phyloP scores from a whole-genome alignment of 2,329 filamentous ascomycete species.

The Metarhizium humberi region DNA sequence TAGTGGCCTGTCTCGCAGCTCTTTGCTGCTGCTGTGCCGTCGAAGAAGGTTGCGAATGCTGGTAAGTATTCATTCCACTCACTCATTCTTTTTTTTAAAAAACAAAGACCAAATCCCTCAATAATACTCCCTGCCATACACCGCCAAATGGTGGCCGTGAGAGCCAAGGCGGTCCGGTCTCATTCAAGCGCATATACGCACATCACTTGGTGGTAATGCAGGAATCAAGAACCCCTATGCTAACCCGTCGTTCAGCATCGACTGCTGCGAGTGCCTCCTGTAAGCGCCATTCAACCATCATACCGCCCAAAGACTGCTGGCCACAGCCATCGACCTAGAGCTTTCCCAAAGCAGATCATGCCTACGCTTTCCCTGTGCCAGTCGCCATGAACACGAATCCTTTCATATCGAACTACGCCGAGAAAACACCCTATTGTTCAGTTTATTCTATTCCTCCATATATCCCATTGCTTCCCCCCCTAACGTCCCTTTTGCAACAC shows the following conservation, averaged over 20 bases:
- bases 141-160: neutral
- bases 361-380: neutral
- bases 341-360: neutral
- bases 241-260: conserved; percentile 18
- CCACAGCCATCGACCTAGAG: neutral
- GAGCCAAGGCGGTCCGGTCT: neutral
- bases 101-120: neutral
- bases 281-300: conserved; percentile 12
- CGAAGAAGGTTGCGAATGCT: conserved; percentile 42
- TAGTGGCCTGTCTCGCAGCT: conserved; percentile 36
- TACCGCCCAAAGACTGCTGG: neutral
- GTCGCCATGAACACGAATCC: neutral
- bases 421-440: neutral
- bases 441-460: neutral
- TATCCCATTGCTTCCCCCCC: neutral
- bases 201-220: neutral
- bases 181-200: neutral
- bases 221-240: neutral
- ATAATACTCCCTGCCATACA: neutral
- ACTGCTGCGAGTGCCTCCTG: conserved; percentile 32
- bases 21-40: conserved; percentile 42
- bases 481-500: neutral
- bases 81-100: neutral
- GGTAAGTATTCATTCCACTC: conserved; percentile 21
- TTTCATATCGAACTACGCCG: neutral